Conservation (phyloP, 176 grass and related monocot genomes). For the Stipa capillata region DNA sequence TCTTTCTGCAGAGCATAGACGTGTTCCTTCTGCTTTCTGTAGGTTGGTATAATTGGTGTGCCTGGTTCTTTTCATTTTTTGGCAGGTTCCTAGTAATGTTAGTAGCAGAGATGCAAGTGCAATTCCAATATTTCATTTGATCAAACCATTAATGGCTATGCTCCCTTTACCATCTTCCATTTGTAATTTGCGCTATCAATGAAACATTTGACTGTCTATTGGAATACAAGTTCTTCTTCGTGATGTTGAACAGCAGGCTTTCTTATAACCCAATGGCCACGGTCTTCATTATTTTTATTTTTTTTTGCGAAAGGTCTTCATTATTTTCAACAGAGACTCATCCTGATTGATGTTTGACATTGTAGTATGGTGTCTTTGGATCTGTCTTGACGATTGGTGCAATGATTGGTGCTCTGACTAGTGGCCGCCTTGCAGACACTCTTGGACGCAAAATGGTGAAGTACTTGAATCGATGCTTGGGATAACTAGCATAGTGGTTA, state of each 20-base stretch:
- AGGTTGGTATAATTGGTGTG: neutral
- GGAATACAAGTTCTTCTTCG: neutral
- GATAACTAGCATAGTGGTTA: neutral
- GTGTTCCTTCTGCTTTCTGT: neutral
- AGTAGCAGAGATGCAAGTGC: neutral
- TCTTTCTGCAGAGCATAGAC: neutral
- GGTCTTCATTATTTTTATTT: neutral
- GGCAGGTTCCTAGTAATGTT: neutral
- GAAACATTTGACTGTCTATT: neutral
- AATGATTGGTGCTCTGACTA: constrained; percentile 69
- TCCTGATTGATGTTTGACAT: neutral
- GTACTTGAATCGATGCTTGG: neutral
- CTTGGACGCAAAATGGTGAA: constrained; percentile 66
- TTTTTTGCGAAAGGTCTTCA: too few species aligned
- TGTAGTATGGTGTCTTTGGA: constrained; percentile 63
- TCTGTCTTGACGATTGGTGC: constrained; percentile 78
- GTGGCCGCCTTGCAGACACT: constrained; percentile 43
- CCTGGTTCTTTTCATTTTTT: too few species aligned
- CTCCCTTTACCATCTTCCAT: neutral
- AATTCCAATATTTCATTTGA: neutral
- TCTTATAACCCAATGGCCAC: neutral
- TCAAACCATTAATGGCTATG: neutral
- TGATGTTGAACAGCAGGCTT: neutral
- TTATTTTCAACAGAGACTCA: neutral
- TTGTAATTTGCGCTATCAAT: neutral